Evolutionary conservation across 441 rosid genomes (phyloP), one percentile per base, ranked within the genome.

Genomic region (Corymbia citriodora): DNA sequence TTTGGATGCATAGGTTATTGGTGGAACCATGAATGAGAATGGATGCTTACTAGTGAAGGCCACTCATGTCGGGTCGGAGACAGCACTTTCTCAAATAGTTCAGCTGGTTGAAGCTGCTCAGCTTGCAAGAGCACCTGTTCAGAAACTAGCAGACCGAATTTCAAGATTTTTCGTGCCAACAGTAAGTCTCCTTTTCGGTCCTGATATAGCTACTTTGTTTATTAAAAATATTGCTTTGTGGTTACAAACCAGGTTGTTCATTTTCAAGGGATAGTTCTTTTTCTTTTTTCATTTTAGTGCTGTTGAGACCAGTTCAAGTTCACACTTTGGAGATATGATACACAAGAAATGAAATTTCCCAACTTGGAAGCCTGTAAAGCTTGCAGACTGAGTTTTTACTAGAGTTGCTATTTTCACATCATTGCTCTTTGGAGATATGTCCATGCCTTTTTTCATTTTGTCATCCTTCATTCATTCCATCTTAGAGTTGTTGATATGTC

Each of bases 101-200:
- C 97, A 94, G 91, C 97, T 96, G 49, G 98, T 96, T 70, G 98
- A 96, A 93, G 95, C 96, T 86, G 97, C 98, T 92, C 97, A 96
- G 92, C 96, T 96, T 91, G 94, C 97, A 83, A 93, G 96, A 90
- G 98, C 98, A 85, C 98, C 98, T 55, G 95, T 95, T 90, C 98
- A 96, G 94, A 96, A 94, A 91, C 92, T 96, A 29, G 98, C 98
- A 29, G 98, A 96, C 91, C 93, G 86, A 90, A 96, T 96, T 92
- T 95, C 98, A 87, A 95, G 90, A 91, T 94, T 94, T 90, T 95
- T 96, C 89, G 98, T 96, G 92, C 98, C 97, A 49, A 94, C 93
- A n/a, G 98, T 94, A 87, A 92, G 95, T 92, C 91, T 72, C 6
- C 6, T 18, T 33, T 59, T 88, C n/a, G 74, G 27, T 59, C 18